Base-by-base conservation (phyloP, 1,284 basidiomycete species). In the Phellopilus nigrolimitatus region DNA sequence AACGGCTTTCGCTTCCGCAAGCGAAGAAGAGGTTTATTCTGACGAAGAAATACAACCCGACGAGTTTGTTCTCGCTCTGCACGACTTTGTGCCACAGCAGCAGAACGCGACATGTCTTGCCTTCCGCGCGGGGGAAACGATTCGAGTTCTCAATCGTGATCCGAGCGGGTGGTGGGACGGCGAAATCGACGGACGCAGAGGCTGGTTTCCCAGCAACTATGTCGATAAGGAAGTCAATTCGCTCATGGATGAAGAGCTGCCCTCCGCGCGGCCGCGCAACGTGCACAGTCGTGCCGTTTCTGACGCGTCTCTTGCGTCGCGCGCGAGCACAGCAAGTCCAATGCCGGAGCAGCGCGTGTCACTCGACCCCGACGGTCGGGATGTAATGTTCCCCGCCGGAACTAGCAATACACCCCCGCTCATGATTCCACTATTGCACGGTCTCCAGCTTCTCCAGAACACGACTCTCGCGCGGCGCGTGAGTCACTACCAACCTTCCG, bases 181-280 rank as follows among this genome's bases (percentile, higher is more conserved):
- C 8, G 93, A 98, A 68, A 69, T 97, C 17, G 86, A 88, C 46
- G 84, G 80, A 4, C 71, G 83, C 49, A 73, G 93, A 60, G 97
- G 97, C n/a, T 99, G 95, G 95, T 98, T 98, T 68, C 95, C 95
- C n/a, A 93, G 91, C 64, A 91, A 91, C 67, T 91, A 91, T 68
- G 87, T 89, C 22, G 82, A 81, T 58, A 69, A 75, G 21, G 80
- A 84, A 56, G 73, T 78, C 25, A 74, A 77, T 8, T 61, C 74
- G 33, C 54, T 78, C 40, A 72, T 68, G 30, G 81, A 84, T 58
- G 78, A 82, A 56, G 74, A 76, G 47, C 58, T 72, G 57, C 50
- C 68, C 51, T 62, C 60, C 54, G 66, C 67, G 24, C 61, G 64
- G 55, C 80, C 83, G 58, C 24, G 30, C 27, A 51, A 48, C 10